Percentiles rank a stretch among this genome's conserved stretches.
These are phyloP conservation scores for Tetrapisispora namnaoensis DNA, from an alignment of 805 yeast species.

Conservation along the genomic window DNA sequence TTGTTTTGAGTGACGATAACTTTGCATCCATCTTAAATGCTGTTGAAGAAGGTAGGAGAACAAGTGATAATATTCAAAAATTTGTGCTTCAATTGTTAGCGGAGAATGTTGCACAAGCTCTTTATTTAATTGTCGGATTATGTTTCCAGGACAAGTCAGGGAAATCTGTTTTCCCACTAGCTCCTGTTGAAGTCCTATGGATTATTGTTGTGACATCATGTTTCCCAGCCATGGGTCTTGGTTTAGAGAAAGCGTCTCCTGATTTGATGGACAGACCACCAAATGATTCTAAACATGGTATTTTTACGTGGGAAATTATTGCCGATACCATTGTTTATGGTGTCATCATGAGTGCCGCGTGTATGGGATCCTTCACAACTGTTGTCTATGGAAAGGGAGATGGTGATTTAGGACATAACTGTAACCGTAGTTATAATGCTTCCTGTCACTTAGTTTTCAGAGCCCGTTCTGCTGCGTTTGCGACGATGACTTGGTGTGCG, in stretches of 20 bases:
- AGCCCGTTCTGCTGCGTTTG: slow-evolving; percentile 71
- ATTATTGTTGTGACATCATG: slow-evolving; percentile 96
- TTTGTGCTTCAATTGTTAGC: slow-evolving; percentile 91
- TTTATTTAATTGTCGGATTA: slow-evolving; percentile 73
- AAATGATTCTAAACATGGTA: slow-evolving; percentile 72
- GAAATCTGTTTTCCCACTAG: slow-evolving; percentile 78
- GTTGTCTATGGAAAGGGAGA: slow-evolving; percentile 57
- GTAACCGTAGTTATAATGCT: slow-evolving; percentile 43
- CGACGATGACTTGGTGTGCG: slow-evolving; percentile 81
- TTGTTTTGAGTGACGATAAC: slow-evolving; percentile 94
- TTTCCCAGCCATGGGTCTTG: slow-evolving; percentile 95
- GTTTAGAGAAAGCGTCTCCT: slow-evolving; percentile 93
- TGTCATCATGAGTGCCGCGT: slow-evolving; percentile 58
- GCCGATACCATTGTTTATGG: slow-evolving; percentile 68
- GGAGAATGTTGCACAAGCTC: slow-evolving; percentile 84
- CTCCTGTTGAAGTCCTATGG: slow-evolving; percentile 97
- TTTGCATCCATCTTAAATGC: slow-evolving; percentile 89
- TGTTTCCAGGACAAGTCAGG: slow-evolving; percentile 63
- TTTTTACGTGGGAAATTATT: slow-evolving; percentile 60
- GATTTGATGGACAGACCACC: slow-evolving; percentile 95
- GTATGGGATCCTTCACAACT: slow-evolving; percentile 56
- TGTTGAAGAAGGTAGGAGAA: slow-evolving; percentile 94
- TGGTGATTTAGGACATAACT: slow-evolving; percentile 54
- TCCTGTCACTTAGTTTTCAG: slow-evolving; percentile 56
- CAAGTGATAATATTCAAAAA: slow-evolving; percentile 88